These are phyloP conservation scores for Hanseniaspora hatyaiensis DNA, from an alignment of 805 yeast genomes.

Conservation along the genomic window DNA sequence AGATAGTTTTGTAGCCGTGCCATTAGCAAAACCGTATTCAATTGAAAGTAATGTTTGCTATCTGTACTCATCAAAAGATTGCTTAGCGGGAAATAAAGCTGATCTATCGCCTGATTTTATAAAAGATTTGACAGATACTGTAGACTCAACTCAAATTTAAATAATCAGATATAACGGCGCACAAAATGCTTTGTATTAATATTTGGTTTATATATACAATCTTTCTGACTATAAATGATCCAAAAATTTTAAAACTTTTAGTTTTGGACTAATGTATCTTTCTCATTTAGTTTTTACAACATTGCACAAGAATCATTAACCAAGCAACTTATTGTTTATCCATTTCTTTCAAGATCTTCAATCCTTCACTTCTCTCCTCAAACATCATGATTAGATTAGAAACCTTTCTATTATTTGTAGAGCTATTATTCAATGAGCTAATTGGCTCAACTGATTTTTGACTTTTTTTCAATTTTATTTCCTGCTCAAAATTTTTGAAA, in stretches of 20 bases:
- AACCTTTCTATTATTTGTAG: conserved; percentile 9
- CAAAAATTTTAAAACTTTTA: too few relatives aligned
- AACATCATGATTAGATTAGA: conserved; percentile 13
- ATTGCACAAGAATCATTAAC: too few relatives aligned
- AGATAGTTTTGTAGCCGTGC: background rate
- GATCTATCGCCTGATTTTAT: background rate
- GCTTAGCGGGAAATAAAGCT: background rate
- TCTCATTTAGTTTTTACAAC: too few relatives aligned
- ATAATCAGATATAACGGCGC: too few relatives aligned
- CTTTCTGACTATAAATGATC: too few relatives aligned
- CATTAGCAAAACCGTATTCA: background rate
- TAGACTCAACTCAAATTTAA: background rate
- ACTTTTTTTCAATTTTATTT: conserved; percentile 4
- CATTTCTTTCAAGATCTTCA: conserved; percentile 1
- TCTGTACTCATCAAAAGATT: background rate
- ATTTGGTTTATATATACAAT: background rate
- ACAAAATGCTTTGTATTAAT: too few relatives aligned
- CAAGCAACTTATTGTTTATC: background rate
- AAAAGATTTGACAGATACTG: background rate
- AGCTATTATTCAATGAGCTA: background rate
- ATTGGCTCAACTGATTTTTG: background rate
- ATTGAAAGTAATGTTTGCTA: background rate
- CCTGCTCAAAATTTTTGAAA: conserved; percentile 9
- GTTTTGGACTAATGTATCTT: too few relatives aligned
- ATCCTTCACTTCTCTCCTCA: conserved; percentile 12